These are phyloP conservation scores for Entophlyctis luteolus DNA, from an alignment of 192 early-diverging fungal species.

Conservation along the genomic window DNA sequence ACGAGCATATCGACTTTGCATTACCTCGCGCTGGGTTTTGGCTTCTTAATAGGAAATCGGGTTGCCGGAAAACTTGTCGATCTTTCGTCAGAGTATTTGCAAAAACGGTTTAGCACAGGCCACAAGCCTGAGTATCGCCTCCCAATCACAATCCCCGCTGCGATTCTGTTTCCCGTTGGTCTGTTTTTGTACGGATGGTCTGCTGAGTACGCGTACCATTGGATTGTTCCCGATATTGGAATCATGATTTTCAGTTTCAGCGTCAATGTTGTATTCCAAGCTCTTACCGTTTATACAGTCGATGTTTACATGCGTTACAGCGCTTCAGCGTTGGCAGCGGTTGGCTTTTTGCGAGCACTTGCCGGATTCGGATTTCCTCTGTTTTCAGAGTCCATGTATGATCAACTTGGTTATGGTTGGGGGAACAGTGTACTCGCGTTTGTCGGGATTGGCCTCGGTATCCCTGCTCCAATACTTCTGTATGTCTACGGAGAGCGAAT, in stretches of 20 bases:
- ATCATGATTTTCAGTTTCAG: not conserved
- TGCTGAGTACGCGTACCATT: constrained; percentile 6
- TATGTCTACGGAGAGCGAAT: constrained; percentile 7
- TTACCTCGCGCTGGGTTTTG: constrained; percentile 10
- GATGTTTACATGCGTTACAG: constrained; percentile 10
- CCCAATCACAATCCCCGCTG: constrained; percentile 5
- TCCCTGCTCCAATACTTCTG: constrained; percentile 17
- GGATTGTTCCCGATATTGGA: constrained; percentile 4
- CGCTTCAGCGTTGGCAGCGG: constrained; percentile 9
- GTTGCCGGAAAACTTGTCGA: constrained; percentile 5
- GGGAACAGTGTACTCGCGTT: constrained; percentile 6
- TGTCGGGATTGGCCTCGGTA: constrained; percentile 11
- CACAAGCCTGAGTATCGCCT: constrained; percentile 21
- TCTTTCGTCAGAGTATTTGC: not conserved
- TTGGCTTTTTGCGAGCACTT: not conserved
- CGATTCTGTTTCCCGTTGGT: constrained; percentile 4
- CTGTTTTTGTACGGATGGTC: constrained; percentile 21
- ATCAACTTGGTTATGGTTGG: constrained; percentile 12
- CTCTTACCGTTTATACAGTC: constrained; percentile 12
- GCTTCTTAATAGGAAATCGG: constrained; percentile 15
- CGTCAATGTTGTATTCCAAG: constrained; percentile 17
- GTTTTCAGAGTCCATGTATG: constrained; percentile 12
- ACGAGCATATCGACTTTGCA: not conserved
- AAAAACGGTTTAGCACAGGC: constrained; percentile 12
- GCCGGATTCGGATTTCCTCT: constrained; percentile 21